A percentile compares a stretch with the other conserved stretches of the same genome.
Conservation (phyloP, 345 rosid species). For the Ricinus communis region DNA sequence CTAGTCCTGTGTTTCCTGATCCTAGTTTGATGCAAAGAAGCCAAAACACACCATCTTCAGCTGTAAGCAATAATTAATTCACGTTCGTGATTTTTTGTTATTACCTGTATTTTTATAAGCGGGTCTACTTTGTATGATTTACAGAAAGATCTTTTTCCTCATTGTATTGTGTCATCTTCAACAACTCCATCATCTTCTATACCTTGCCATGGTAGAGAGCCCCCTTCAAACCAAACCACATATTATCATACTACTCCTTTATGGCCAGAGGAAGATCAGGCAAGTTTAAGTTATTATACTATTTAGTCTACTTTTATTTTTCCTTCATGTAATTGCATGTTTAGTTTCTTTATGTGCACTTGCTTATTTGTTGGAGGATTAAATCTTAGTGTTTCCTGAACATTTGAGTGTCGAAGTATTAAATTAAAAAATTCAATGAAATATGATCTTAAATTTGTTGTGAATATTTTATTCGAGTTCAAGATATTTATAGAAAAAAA, state of each 20-base stretch:
- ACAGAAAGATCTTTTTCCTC: conserved; percentile 45
- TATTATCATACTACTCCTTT: conserved; percentile 23
- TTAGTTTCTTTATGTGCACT: no score
- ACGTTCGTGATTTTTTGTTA: neutral
- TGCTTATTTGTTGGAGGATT: no score
- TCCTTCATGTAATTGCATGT: no score
- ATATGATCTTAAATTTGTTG: no score
- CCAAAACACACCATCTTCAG: conserved; percentile 31
- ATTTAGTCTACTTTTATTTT: neutral
- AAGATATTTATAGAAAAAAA: no score
- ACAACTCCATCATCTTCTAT: conserved; percentile 36
- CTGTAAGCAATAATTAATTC: conserved; percentile 38
- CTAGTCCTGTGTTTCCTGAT: conserved; percentile 32
- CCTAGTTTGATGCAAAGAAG: conserved; percentile 40
- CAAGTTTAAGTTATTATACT: neutral
- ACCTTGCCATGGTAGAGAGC: conserved; percentile 43
- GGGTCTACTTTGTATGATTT: neutral
- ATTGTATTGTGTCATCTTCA: conserved; percentile 17
- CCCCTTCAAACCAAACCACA: conserved; percentile 63
- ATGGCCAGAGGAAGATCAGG: conserved; percentile 51
- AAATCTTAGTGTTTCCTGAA: no score
- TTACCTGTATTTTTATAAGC: neutral
- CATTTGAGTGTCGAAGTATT: no score
- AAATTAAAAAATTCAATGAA: no score
- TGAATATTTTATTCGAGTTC: no score